phyloP scores from a whole-genome alignment of 495 filamentous ascomycete species.

The Parathielavia appendiculata region DNA sequence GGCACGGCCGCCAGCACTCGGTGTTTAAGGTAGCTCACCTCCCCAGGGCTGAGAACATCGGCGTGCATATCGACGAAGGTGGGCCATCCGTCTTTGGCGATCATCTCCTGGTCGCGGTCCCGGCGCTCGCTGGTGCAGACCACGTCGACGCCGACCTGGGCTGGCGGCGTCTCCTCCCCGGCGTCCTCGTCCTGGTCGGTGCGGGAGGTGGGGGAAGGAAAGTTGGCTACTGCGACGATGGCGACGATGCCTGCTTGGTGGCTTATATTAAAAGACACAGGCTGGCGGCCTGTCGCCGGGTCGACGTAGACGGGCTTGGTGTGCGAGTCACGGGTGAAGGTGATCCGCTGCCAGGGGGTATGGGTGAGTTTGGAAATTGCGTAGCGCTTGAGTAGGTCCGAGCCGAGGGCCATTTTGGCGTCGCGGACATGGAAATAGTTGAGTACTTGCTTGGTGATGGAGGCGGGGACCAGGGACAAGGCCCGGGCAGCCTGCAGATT shows the following conservation, averaged over 20 bases:
- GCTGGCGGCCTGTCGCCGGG: slow-evolving; percentile 24
- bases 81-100: slow-evolving; percentile 52
- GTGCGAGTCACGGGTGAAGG: slow-evolving; percentile 52
- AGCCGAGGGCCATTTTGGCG: slow-evolving; percentile 65
- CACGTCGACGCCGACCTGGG: slow-evolving; percentile 62
- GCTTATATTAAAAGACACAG: slow-evolving; percentile 78
- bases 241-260: slow-evolving; percentile 80
- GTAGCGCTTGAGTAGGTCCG: slow-evolving; percentile 72
- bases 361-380: slow-evolving; percentile 57
- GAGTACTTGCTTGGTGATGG: slow-evolving; percentile 48
- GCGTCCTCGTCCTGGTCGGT: neutral
- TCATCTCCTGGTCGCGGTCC: slow-evolving; percentile 45
- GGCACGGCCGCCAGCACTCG: slow-evolving; percentile 25
- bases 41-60: slow-evolving; percentile 61
- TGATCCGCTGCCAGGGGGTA: slow-evolving; percentile 52
- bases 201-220: slow-evolving; percentile 1
- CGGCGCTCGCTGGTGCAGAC: slow-evolving; percentile 69
- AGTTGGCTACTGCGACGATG: slow-evolving; percentile 35
- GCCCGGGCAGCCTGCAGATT: slow-evolving; percentile 46
- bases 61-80: slow-evolving; percentile 71
- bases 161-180: neutral
- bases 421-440: slow-evolving; percentile 58
- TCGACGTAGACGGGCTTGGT: slow-evolving; percentile 56
- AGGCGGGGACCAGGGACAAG: slow-evolving; percentile 51
- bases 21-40: slow-evolving; percentile 38